Percentiles rank a stretch among this genome's conserved stretches.
phyloP scores from a whole-genome alignment of 129 eudicot species.

The Oenanthe sinensis region DNA sequence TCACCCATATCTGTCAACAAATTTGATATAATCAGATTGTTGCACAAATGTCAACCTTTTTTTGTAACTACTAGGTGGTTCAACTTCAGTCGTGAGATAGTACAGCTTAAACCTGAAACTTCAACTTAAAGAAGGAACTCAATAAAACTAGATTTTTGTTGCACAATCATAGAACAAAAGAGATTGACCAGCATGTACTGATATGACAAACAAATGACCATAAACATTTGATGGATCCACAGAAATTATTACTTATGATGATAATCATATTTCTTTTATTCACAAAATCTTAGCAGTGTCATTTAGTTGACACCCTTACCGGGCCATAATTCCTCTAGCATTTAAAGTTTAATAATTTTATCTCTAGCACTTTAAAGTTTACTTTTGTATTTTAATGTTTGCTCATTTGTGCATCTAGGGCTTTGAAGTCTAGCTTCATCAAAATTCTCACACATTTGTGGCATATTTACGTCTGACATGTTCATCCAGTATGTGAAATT shows the following conservation, averaged over 20 bases:
- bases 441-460: background rate
- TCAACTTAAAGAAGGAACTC: background rate
- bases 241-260: background rate
- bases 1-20: slow-evolving; percentile 82
- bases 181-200: background rate
- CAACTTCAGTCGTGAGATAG: background rate
- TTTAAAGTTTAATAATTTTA: background rate
- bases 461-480: background rate
- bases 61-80: background rate
- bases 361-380: background rate
- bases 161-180: background rate
- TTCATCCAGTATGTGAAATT: background rate
- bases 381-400: background rate
- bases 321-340: background rate
- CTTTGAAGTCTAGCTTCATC: too few species aligned
- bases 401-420: background rate
- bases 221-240: background rate
- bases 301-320: background rate
- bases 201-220: background rate
- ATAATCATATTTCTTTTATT: background rate
- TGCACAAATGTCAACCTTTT: background rate
- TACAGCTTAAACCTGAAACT: background rate
- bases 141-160: background rate
- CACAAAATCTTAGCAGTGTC: background rate
- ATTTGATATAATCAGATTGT: background rate